These are phyloP conservation scores for Trichosporon faecale DNA, from an alignment of 1,284 basidiomycete genomes.

Conservation along the genomic window DNA sequence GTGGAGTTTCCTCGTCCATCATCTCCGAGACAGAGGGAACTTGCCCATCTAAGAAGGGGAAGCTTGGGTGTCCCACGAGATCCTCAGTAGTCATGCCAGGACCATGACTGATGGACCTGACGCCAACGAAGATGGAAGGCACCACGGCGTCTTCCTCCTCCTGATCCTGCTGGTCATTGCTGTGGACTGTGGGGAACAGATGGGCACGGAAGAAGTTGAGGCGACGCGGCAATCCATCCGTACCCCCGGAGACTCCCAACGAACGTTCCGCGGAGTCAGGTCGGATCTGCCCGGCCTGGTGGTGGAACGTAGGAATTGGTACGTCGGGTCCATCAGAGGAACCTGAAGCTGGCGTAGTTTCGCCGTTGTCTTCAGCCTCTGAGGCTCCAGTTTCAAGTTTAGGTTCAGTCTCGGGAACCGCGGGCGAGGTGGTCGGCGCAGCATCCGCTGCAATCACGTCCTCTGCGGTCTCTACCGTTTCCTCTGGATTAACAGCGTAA, in stretches of 20 bases:
- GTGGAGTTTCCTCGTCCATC: constrained; percentile 3
- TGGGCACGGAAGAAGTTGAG: constrained; percentile 53
- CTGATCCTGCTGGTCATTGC: constrained; percentile 9
- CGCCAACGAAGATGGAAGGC: constrained; percentile 50
- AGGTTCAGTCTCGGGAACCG: neutral
- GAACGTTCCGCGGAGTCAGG: constrained; percentile 12
- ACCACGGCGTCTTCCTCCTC: constrained; percentile 34
- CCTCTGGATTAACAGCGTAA: constrained; percentile 32
- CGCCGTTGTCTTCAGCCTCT: neutral
- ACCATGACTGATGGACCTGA: constrained; percentile 42
- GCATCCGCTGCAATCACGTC: constrained; percentile 9
- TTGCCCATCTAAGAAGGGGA: constrained; percentile 45
- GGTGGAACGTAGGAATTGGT: constrained; percentile 38
- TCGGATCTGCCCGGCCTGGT: constrained; percentile 37
- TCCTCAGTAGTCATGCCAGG: constrained; percentile 41
- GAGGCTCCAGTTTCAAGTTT: neutral
- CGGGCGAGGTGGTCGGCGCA: neutral
- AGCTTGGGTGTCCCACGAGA: constrained; percentile 39
- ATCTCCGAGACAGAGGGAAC: constrained; percentile 22
- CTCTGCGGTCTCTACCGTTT: constrained; percentile 13
- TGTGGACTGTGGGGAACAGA: constrained; percentile 42
- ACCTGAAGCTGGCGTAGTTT: neutral
- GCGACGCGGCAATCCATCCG: constrained; percentile 35
- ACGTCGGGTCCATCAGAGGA: neutral
- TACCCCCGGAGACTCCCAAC: constrained; percentile 33